phyloP scores from a whole-genome alignment of 768 basidiomycete genomes.

The Leccinum obscurum region DNA sequence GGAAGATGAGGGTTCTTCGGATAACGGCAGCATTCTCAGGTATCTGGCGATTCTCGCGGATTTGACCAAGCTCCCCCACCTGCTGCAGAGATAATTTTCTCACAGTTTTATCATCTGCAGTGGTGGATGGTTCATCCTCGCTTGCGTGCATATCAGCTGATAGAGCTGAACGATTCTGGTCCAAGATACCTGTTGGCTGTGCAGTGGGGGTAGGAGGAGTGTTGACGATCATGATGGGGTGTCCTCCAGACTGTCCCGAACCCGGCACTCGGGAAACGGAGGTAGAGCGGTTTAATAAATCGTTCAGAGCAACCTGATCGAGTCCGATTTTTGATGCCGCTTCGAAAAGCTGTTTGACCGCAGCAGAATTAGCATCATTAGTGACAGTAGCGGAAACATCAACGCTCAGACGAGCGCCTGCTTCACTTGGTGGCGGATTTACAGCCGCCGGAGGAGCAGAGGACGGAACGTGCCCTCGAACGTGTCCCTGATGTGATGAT shows the following conservation, averaged over 20 bases:
- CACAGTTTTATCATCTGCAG: conserved; percentile 26
- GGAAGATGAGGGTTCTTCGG: conserved; percentile 77
- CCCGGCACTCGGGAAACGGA: conserved; percentile 60
- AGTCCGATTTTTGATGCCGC: conserved; percentile 76
- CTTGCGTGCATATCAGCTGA: conserved; percentile 28
- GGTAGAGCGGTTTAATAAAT: conserved; percentile 68
- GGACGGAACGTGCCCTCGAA: conserved; percentile 33
- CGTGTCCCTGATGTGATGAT: conserved; percentile 33
- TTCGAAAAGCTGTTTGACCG: conserved; percentile 71
- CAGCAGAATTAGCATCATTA: conserved; percentile 44
- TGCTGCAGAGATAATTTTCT: conserved; percentile 30
- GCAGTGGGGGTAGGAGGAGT: conserved; percentile 25
- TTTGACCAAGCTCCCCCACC: conserved; percentile 25
- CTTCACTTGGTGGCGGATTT: conserved; percentile 14
- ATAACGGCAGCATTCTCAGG: conserved; percentile 53
- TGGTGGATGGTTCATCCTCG: conserved; percentile 34
- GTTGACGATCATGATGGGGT: conserved; percentile 13
- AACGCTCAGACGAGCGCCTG: conserved; percentile 21
- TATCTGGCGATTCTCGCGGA: conserved; percentile 32
- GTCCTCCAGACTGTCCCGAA: conserved; percentile 36
- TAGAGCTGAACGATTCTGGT: conserved; percentile 17
- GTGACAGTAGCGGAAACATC: conserved; percentile 26
- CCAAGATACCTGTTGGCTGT: conserved; percentile 12
- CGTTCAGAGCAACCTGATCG: conserved; percentile 69
- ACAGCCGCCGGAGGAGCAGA: conserved; percentile 18